A percentile compares a stretch with the other conserved stretches of the same genome.
These are phyloP conservation scores for Termitomyces sp. DNA, from an alignment of 768 basidiomycete species.

Conservation along the genomic window DNA sequence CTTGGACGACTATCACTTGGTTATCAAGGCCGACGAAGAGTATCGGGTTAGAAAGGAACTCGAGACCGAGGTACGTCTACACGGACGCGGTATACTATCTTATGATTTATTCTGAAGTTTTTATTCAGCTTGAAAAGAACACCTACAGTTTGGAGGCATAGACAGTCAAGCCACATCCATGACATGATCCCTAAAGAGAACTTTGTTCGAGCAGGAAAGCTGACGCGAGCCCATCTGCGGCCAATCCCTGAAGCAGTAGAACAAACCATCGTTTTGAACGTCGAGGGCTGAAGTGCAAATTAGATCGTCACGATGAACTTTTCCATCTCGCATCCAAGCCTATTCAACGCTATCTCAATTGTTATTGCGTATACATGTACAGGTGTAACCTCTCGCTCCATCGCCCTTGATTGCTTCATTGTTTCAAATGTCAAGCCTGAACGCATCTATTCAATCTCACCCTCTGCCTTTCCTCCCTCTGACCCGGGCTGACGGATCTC, in stretches of 20 bases:
- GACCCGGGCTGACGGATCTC: too few species aligned
- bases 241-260: background rate
- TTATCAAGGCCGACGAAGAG: constrained; percentile 74
- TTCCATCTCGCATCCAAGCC: too few species aligned
- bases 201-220: background rate
- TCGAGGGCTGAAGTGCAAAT: too few species aligned
- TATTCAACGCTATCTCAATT: too few species aligned
- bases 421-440: too few species aligned
- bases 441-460: too few species aligned
- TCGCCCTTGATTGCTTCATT: too few species aligned
- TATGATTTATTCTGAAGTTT: background rate
- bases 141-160: constrained; percentile 2
- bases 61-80: constrained; percentile 63
- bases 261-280: too few species aligned
- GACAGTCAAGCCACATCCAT: background rate
- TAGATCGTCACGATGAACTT: too few species aligned
- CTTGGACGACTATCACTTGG: constrained; percentile 70
- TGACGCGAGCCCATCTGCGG: background rate
- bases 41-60: constrained; percentile 68
- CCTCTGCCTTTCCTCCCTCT: too few species aligned
- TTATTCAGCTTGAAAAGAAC: background rate
- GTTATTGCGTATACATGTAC: too few species aligned
- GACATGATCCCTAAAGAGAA: background rate
- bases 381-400: too few species aligned
- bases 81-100: background rate